Evolutionary conservation across 1,284 basidiomycete genomes (phyloP).

Genomic region (Ganoderma lucidum): DNA sequence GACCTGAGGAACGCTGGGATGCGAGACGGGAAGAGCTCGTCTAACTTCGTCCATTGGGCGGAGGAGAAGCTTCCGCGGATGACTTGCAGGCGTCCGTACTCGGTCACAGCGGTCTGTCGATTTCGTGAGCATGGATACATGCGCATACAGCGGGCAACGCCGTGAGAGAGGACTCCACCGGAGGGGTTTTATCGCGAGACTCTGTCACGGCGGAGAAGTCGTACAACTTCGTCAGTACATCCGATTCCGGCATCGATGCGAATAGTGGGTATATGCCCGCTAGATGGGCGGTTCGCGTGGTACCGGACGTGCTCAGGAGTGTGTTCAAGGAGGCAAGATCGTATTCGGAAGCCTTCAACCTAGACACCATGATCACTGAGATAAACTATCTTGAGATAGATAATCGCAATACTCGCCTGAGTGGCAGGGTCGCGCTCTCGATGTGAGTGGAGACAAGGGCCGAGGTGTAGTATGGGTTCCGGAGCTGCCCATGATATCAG

Average conservation of each 20-base stretch:
- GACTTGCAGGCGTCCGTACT: constrained; percentile 54
- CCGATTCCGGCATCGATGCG: constrained; percentile 30
- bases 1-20: constrained; percentile 33
- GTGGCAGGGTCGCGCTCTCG: constrained; percentile 69
- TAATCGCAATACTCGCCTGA: constrained; percentile 54
- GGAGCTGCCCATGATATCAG: constrained; percentile 43
- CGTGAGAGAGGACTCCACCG: neutral
- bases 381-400: neutral
- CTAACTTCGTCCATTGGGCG: constrained; percentile 46
- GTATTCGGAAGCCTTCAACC: constrained; percentile 50
- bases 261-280: constrained; percentile 58
- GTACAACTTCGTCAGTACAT: constrained; percentile 45
- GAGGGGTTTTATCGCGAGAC: constrained; percentile 4
- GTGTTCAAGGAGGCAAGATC: constrained; percentile 56
- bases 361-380: constrained; percentile 27
- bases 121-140: neutral
- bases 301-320: constrained; percentile 62
- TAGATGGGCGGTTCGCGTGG: constrained; percentile 65
- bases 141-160: neutral
- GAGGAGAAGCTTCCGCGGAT: constrained; percentile 59
- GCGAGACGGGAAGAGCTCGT: constrained; percentile 42
- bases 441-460: constrained; percentile 74
- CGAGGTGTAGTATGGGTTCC: constrained; percentile 61
- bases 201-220: constrained; percentile 53
- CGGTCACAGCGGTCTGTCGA: neutral